Evolutionary conservation across 371 early-diverging fungal genomes (phyloP), one percentile per base, ranked within the genome.

Genomic region (Syncephalis fuscata): DNA sequence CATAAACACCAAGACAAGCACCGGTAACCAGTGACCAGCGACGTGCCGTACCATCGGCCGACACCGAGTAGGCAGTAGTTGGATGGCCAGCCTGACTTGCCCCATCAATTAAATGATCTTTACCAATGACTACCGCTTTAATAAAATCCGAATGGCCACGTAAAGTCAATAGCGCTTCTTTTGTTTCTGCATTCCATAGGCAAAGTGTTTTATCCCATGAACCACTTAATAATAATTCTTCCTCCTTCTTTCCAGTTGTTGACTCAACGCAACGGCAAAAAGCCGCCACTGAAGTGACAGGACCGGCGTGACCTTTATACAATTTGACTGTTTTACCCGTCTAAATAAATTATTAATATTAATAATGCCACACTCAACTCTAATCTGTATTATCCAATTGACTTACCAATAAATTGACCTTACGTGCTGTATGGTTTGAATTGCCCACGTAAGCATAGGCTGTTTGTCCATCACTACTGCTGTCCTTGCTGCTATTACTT

Each of bases 131-230:
- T 9, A 90, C 48, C 1, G 67, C 61, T 56, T 90, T 90, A 44
- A 86, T 66, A 50, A 83, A 86, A 60, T 86, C 85, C 3, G 66
- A 57, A 56, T 86, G 87, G 9, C 67, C 74, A 32, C 54, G 49
- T 42, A 70, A 67, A 1, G 73, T 80, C 0, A 55, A 53, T 21
- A 82, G 45, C 38, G 66, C 63, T 48, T 74, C 70, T n/a, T 66
- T 64, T 9, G 74, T 74, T 62, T 73, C 45, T 10, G 22, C 54
- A 54, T 80, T 63, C 82, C 83, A 85, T 54, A 77, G 68, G 47
- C 65, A 70, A 45, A 82, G 61, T 2, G 80, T 73, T 59, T 86
- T 83, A 56, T 86, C 87, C 87, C 87, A 86, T 1, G 82, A 82
- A 41, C 85, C 82, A 1, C 86, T 87, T 52, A 85, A 58, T 20